Base-by-base conservation (phyloP, 2,329 filamentous ascomycete species). In the Aspergillus japonicus region DNA sequence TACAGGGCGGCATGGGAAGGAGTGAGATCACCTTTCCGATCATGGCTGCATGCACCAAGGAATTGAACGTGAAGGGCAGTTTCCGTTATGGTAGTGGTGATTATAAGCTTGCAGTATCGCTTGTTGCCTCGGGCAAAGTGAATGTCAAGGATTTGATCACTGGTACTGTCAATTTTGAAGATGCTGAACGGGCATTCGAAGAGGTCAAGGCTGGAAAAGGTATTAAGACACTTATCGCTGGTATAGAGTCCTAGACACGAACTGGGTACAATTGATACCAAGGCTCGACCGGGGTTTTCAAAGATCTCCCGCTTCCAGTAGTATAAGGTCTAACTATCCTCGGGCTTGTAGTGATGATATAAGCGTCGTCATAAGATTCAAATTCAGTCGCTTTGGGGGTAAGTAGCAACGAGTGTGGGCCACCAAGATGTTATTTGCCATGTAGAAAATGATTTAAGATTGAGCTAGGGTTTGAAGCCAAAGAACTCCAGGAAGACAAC, bases 51-150 rank as follows among this genome's bases (percentile, higher is more conserved):
- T 96, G 92, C 75, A 83, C 88, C 54, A 97, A 97, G 80, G 94
- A 98, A 81, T 82, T 96, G 54, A 96, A 88, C 11, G 84, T 90
- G 50, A 90, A 89, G 72, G 94, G 94, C 23, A 93, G 89, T 63
- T 98, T 98, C 83, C 86, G 94, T 44, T 98, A 98, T 76, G 89
- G 89, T 3, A 85, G 87, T 57, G 93, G 93, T 21, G 94, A 97
- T 76, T 98, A 97, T 77, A 85, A 88, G 73, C 85, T 93, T 6
- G 92, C 92, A 4, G 83, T 97, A 50, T 86, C 91, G 64, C 82
- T 98, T 62, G 86, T 96, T 1, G 83, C 84, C 7, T 83, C 79
- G 26, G 90, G 90, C 53, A 87, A 86, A 74, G 85, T 98, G 47
- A 81, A 82, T 57, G 84, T 88, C 33, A 96, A 96, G 85, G 86